These are phyloP conservation scores for Fusarium sp. DNA, from an alignment of 2,329 filamentous ascomycete species.

Conservation along the genomic window DNA sequence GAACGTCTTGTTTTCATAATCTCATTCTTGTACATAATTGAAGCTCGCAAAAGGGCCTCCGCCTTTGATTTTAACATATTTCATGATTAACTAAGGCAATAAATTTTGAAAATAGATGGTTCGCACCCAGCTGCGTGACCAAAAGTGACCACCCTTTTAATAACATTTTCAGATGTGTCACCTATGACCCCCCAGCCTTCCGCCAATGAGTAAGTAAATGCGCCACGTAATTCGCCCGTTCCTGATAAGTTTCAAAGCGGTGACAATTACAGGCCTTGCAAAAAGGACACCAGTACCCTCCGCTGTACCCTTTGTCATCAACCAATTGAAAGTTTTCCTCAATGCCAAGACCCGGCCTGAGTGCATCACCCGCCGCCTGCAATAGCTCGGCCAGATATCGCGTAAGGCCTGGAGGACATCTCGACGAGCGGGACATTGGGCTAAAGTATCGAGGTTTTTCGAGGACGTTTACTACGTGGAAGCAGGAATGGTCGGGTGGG, in stretches of 20 bases:
- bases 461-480: background rate
- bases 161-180: background rate
- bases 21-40: background rate
- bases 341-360: background rate
- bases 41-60: background rate
- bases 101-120: background rate
- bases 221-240: background rate
- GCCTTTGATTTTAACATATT: background rate
- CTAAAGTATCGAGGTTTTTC: background rate
- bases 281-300: background rate
- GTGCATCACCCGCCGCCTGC: background rate
- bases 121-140: background rate
- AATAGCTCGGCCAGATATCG: background rate
- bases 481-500: background rate
- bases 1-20: background rate
- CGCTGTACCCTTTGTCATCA: background rate
- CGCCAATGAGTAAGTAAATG: background rate
- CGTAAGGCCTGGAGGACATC: background rate
- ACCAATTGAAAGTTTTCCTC: background rate
- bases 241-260: background rate
- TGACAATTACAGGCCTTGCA: background rate
- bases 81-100: background rate
- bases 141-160: background rate
- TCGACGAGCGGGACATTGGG: background rate
- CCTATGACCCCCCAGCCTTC: background rate